A percentile compares a stretch with the other conserved stretches of the same genome.
phyloP scores from a whole-genome alignment of 257 asterid species.

The Leptodermis oblonga region DNA sequence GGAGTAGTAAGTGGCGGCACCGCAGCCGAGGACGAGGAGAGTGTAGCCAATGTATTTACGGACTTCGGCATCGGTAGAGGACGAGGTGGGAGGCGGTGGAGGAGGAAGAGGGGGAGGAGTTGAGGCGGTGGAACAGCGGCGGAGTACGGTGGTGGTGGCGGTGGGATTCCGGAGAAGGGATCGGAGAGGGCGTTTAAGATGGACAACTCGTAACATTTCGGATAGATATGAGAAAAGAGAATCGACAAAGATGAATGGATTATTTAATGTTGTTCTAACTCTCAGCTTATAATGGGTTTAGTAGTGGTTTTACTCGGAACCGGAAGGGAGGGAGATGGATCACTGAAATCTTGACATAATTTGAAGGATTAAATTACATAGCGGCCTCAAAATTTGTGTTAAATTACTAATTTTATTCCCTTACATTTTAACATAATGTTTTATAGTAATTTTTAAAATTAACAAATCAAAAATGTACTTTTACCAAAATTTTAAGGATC shows the following conservation, averaged over 20 bases:
- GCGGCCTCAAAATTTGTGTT: too few species aligned
- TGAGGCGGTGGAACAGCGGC: constrained; percentile 23
- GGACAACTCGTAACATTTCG: constrained; percentile 51
- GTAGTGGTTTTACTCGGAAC: constrained; percentile 13
- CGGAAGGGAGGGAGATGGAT: background rate
- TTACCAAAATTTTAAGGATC: too few species aligned
- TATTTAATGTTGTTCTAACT: too few species aligned
- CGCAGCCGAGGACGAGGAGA: constrained; percentile 71
- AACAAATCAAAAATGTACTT: too few species aligned
- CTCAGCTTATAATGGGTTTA: constrained; percentile 17
- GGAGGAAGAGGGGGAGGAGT: constrained; percentile 17
- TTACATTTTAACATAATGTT: too few species aligned
- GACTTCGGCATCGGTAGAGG: constrained; percentile 66
- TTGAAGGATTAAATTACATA: too few species aligned
- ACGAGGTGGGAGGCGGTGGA: constrained; percentile 38
- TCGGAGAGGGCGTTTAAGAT: constrained; percentile 50
- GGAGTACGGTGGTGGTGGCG: constrained; percentile 14
- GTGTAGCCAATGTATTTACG: constrained; percentile 86
- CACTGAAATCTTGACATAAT: too few species aligned
- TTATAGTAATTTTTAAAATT: too few species aligned
- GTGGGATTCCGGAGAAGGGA: constrained; percentile 31
- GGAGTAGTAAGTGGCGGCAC: constrained; percentile 83
- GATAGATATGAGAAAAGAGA: background rate
- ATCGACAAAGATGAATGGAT: background rate
- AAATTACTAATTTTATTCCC: too few species aligned